A percentile compares a stretch with the other conserved stretches of the same genome.
Evolutionary conservation across 2,329 filamentous ascomycete genomes (phyloP).

Genomic region (Lachnellula occidentalis): DNA sequence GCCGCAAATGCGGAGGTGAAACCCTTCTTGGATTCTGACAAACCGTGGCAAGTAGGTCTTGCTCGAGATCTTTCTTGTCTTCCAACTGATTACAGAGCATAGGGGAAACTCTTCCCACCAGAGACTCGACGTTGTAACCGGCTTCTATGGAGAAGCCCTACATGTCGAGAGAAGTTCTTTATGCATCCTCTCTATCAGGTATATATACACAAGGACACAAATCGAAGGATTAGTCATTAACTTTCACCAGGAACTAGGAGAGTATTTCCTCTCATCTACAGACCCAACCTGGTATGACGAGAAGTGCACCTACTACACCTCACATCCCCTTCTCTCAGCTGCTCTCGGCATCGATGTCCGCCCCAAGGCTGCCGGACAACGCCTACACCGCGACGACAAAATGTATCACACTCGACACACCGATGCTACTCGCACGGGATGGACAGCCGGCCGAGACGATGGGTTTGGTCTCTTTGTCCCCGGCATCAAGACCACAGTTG

Average conservation of each 20-base stretch:
- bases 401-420: constrained; percentile 16
- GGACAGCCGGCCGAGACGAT: constrained; percentile 10
- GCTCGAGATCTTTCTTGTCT: no score
- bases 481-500: constrained; percentile 9
- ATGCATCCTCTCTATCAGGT: constrained; percentile 21
- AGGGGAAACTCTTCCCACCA: constrained; percentile 15
- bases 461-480: constrained; percentile 14
- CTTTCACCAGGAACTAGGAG: background rate
- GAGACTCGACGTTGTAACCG: constrained; percentile 25
- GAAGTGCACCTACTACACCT: constrained; percentile 9
- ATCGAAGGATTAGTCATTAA: background rate
- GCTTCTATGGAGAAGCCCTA: constrained; percentile 17
- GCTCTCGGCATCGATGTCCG: constrained; percentile 15
- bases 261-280: constrained; percentile 13
- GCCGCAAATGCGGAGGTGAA: constrained; percentile 13
- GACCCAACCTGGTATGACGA: constrained; percentile 16
- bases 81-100: background rate
- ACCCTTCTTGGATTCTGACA: constrained; percentile 12
- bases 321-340: constrained; percentile 10
- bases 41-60: constrained; percentile 11
- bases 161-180: constrained; percentile 14
- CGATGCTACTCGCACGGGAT: constrained; percentile 11
- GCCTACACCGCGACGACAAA: constrained; percentile 14
- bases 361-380: constrained; percentile 10
- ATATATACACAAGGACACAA: background rate